Evolutionary conservation across 2,329 filamentous ascomycete genomes (phyloP).

Genomic region (Fusarium sp.): DNA sequence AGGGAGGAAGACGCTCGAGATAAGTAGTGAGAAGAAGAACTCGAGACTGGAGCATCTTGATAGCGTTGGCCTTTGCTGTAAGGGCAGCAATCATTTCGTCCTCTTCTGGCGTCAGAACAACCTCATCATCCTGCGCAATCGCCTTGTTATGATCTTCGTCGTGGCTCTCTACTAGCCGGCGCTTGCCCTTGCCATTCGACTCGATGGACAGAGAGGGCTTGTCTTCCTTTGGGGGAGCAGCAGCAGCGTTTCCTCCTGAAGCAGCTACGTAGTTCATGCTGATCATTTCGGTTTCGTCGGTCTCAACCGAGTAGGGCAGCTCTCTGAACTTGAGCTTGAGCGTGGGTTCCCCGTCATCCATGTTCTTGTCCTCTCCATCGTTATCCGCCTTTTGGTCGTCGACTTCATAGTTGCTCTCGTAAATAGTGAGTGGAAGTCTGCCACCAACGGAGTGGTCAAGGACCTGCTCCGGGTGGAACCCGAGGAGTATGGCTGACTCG

Average conservation of each 20-base stretch:
- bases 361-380: conserved; percentile 74
- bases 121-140: conserved; percentile 51
- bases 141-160: conserved; percentile 43
- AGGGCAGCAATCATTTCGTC: conserved; percentile 74
- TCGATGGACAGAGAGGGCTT: conserved; percentile 57
- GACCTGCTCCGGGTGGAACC: conserved; percentile 80
- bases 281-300: conserved; percentile 97
- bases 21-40: conserved; percentile 81
- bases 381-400: conserved; percentile 64
- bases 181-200: conserved; percentile 65
- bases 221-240: conserved; percentile 64
- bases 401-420: conserved; percentile 85
- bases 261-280: conserved; percentile 92
- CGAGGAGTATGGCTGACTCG: conserved; percentile 87
- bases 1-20: conserved; percentile 76
- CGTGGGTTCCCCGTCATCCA: conserved; percentile 72
- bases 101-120: conserved; percentile 66
- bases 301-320: conserved; percentile 88
- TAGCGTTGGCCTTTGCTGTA: conserved; percentile 89
- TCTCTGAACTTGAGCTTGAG: conserved; percentile 81
- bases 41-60: conserved; percentile 89
- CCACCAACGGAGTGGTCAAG: conserved; percentile 71
- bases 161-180: conserved; percentile 52
- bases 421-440: conserved; percentile 89
- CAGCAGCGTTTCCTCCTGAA: conserved; percentile 80